Evolutionary conservation across 1,284 basidiomycete species (phyloP).

Genomic region (Thecaphora thlaspeos): DNA sequence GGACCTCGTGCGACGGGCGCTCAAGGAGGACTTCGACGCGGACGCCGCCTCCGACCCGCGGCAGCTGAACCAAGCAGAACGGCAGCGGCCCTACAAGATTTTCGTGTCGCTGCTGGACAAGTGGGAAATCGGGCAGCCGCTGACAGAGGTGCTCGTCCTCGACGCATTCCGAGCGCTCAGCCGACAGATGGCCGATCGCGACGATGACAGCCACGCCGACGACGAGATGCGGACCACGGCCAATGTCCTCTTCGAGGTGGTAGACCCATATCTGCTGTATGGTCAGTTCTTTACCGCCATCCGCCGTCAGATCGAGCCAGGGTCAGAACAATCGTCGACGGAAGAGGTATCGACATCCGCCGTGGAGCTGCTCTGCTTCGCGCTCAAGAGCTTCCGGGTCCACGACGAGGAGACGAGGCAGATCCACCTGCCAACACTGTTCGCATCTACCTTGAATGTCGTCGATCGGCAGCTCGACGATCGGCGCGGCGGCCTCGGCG

Average conservation of each 20-base stretch:
- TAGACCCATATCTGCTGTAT: slow-evolving; percentile 87
- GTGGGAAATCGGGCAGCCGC: slow-evolving; percentile 84
- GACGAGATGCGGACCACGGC: slow-evolving; percentile 76
- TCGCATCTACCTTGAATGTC: slow-evolving; percentile 24
- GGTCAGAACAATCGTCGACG: slow-evolving; percentile 24
- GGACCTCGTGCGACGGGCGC: slow-evolving; percentile 25
- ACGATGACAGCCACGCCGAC: slow-evolving; percentile 3
- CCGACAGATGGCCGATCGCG: slow-evolving; percentile 59
- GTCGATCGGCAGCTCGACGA: slow-evolving; percentile 9
- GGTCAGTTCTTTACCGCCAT: slow-evolving; percentile 67
- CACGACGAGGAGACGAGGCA: slow-evolving; percentile 79
- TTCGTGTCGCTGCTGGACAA: slow-evolving; percentile 93
- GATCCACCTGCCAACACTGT: slow-evolving; percentile 69
- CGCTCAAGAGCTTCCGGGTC: slow-evolving; percentile 68
- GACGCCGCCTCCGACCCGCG: background rate
- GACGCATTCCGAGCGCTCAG: slow-evolving; percentile 72
- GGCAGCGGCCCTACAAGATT: slow-evolving; percentile 82
- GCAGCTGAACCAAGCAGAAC: slow-evolving; percentile 69
- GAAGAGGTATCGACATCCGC: slow-evolving; percentile 9
- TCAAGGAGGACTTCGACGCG: slow-evolving; percentile 28
- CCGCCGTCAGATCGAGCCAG: slow-evolving; percentile 55
- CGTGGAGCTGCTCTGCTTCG: slow-evolving; percentile 63
- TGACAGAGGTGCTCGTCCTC: slow-evolving; percentile 76
- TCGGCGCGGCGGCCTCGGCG: background rate
- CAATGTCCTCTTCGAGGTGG: slow-evolving; percentile 83